These are phyloP conservation scores for Penicillium brevicompactum DNA, from an alignment of 2,329 filamentous ascomycete genomes.

Conservation along the genomic window DNA sequence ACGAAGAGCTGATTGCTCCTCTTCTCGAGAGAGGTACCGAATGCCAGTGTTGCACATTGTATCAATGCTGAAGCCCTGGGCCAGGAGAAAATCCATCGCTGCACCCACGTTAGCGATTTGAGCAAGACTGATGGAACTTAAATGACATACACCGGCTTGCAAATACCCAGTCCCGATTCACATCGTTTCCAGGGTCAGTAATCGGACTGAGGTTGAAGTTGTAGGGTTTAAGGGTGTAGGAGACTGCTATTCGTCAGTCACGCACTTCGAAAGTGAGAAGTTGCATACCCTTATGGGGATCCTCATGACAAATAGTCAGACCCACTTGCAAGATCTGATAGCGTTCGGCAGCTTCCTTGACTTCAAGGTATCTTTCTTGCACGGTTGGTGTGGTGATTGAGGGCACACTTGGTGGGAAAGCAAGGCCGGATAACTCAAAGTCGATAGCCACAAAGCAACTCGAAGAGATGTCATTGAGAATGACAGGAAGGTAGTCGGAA, in stretches of 20 bases:
- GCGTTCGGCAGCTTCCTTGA: slow-evolving; percentile 61
- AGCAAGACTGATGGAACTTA: not conserved
- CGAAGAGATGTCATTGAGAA: slow-evolving; percentile 60
- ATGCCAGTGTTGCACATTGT: slow-evolving; percentile 60
- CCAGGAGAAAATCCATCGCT: slow-evolving; percentile 64
- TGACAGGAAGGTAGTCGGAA: slow-evolving; percentile 53
- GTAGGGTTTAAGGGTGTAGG: slow-evolving; percentile 64
- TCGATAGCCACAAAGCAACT: slow-evolving; percentile 67
- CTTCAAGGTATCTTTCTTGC: slow-evolving; percentile 63
- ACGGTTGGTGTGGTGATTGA: slow-evolving; percentile 52
- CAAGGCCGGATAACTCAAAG: slow-evolving; percentile 68
- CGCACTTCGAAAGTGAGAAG: slow-evolving; percentile 39
- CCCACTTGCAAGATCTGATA: slow-evolving; percentile 68
- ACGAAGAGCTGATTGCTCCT: slow-evolving; percentile 53
- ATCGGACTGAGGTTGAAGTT: slow-evolving; percentile 66
- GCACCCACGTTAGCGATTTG: slow-evolving; percentile 7
- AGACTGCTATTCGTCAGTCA: slow-evolving; percentile 32
- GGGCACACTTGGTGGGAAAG: slow-evolving; percentile 40
- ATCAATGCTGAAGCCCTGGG: slow-evolving; percentile 61
- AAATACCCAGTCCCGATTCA: slow-evolving; percentile 63
- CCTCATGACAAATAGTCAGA: slow-evolving; percentile 65
- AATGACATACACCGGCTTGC: slow-evolving; percentile 54
- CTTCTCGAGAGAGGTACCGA: slow-evolving; percentile 63
- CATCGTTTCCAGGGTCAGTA: slow-evolving; percentile 53
- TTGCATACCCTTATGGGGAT: slow-evolving; percentile 40